Conservation (phyloP, 83 land plant genomes). For the Diphasiastrum complanatum region DNA sequence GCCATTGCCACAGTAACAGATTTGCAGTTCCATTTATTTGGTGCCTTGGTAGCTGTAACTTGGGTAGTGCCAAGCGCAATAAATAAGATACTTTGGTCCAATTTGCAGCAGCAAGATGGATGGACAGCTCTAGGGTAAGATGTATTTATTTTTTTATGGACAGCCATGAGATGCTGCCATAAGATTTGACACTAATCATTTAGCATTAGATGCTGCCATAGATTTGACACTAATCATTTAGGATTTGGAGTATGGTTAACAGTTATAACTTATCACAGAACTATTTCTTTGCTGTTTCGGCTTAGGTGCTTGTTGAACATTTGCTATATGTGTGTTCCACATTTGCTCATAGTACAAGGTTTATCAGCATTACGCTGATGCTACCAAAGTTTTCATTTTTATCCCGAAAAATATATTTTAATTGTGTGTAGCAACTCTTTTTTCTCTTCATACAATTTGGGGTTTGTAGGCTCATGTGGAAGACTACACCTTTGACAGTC, state of each 20-base stretch:
- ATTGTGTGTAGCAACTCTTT: not conserved
- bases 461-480: constrained; percentile 81
- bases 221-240: too few relatives aligned
- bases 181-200: too few relatives aligned
- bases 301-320: too few relatives aligned
- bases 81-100: constrained; percentile 86
- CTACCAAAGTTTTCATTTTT: not conserved
- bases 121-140: constrained; percentile 95
- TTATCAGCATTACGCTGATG: too few relatives aligned
- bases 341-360: too few relatives aligned
- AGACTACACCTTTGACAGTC: constrained; percentile 80
- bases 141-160: too few relatives aligned
- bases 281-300: too few relatives aligned
- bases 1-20: constrained; percentile 88
- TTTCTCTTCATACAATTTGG: not conserved
- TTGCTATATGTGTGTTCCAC: too few relatives aligned
- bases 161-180: too few relatives aligned
- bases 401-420: not conserved
- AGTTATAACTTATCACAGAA: too few relatives aligned
- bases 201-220: too few relatives aligned
- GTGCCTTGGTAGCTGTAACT: constrained; percentile 71
- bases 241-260: too few relatives aligned
- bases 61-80: constrained; percentile 91
- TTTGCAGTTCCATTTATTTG: constrained; percentile 68
- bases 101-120: constrained; percentile 65